A percentile compares a stretch with the other conserved stretches of the same genome.
Conservation (phyloP, 139 green algal species). For the Auxenochlorella pyrenoidosa region DNA sequence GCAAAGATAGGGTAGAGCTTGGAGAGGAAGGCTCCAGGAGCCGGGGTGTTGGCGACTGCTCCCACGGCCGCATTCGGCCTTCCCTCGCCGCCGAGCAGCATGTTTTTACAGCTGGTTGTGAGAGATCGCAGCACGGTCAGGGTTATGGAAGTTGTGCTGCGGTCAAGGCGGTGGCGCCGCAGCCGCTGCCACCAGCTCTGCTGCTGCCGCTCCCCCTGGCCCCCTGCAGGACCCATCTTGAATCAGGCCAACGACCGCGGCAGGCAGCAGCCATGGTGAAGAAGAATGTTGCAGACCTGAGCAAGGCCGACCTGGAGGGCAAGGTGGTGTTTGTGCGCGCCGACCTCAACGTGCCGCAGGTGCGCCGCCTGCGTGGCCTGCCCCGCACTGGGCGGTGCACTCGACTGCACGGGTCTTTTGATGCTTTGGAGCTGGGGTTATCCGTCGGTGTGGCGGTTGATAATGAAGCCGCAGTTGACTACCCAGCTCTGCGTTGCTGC, state of each 20-base stretch:
- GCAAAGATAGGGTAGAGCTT: background rate
- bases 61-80: too few species aligned
- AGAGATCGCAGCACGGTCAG: background rate
- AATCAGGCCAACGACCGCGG: too few species aligned
- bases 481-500: too few species aligned
- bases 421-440: too few species aligned
- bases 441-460: too few species aligned
- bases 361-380: too few species aligned
- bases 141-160: background rate
- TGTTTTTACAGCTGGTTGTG: too few species aligned
- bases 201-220: background rate
- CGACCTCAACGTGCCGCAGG: conserved; percentile 98
- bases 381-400: too few species aligned
- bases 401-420: too few species aligned
- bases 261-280: conserved; percentile 19
- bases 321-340: conserved; percentile 87
- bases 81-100: background rate
- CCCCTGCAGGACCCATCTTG: background rate
- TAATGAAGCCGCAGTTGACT: too few species aligned
- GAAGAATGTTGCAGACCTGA: conserved; percentile 84
- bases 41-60: background rate
- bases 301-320: conserved; percentile 94
- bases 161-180: background rate
- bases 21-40: background rate
- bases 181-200: too few species aligned